Percentiles rank a stretch among this genome's conserved stretches.
These are phyloP conservation scores for Ceratocystis eucalypticola DNA, from an alignment of 2,329 filamentous ascomycete genomes.

Conservation along the genomic window DNA sequence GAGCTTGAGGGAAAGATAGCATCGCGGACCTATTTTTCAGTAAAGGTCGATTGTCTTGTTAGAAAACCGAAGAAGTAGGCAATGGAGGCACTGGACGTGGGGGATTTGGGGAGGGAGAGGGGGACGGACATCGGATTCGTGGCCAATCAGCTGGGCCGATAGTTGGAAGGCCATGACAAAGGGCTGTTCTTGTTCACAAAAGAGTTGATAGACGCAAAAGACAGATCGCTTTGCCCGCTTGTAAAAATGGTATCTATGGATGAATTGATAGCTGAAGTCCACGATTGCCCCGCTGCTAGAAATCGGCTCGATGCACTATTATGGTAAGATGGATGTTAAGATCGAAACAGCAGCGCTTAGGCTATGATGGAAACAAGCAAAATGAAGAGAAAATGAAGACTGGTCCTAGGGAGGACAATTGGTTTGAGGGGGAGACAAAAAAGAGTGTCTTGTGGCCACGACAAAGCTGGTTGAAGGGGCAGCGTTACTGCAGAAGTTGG, in stretches of 20 bases:
- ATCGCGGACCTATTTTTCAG: slow-evolving; percentile 59
- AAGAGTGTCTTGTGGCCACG: not conserved
- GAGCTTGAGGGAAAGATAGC: slow-evolving; percentile 64
- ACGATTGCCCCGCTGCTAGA: too few species aligned
- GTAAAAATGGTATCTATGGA: too few species aligned
- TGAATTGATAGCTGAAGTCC: too few species aligned
- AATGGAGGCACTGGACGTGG: slow-evolving; percentile 18
- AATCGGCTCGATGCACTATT: too few species aligned
- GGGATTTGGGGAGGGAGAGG: not conserved
- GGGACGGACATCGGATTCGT: slow-evolving; percentile 75
- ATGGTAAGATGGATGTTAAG: not conserved
- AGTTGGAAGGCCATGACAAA: slow-evolving; percentile 57
- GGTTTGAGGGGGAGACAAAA: not conserved
- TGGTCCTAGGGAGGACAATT: not conserved
- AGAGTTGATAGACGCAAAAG: not conserved
- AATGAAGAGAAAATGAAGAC: not conserved
- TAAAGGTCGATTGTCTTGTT: not conserved
- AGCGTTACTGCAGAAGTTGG: not conserved
- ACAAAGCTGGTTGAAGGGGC: not conserved
- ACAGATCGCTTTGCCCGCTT: too few species aligned
- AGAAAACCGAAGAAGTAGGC: not conserved
- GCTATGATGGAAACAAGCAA: not conserved
- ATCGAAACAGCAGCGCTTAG: not conserved
- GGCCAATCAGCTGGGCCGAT: slow-evolving; percentile 75
- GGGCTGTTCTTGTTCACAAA: not conserved